phyloP scores from a whole-genome alignment of 148 eudicot genomes.

The Agrostemma githago region DNA sequence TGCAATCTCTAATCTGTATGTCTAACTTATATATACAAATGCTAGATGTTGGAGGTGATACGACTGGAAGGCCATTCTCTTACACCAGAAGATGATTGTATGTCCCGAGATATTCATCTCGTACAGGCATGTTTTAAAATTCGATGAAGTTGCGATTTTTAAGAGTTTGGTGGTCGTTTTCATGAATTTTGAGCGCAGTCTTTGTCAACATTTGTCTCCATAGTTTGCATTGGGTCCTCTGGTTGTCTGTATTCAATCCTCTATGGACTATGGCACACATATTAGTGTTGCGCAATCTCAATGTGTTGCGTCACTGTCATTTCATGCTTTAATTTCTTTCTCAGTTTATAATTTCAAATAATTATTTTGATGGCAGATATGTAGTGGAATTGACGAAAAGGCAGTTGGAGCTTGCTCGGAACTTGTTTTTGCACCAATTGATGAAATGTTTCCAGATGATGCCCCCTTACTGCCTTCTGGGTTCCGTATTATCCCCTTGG shows the following conservation, averaged over 20 bases:
- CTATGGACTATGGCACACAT: too few relatives aligned
- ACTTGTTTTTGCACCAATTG: slow-evolving; percentile 11
- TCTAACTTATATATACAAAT: slow-evolving; percentile 13
- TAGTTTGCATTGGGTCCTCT: too few relatives aligned
- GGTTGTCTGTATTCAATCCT: too few relatives aligned
- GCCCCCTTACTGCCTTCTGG: slow-evolving; percentile 12
- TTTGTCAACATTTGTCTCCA: too few relatives aligned
- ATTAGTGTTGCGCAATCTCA: too few relatives aligned
- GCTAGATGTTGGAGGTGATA: slow-evolving; percentile 79
- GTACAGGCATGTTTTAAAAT: slow-evolving; percentile 50
- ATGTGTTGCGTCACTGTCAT: too few relatives aligned
- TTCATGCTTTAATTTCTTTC: too few relatives aligned
- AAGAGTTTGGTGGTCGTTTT: too few relatives aligned
- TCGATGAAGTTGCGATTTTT: background rate
- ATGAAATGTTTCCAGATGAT: slow-evolving; percentile 6
- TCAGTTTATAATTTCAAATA: too few relatives aligned
- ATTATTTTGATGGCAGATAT: background rate
- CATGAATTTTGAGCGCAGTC: too few relatives aligned
- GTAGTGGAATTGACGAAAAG: slow-evolving; percentile 12
- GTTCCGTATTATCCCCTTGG: slow-evolving; percentile 7
- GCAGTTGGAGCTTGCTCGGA: slow-evolving; percentile 9
- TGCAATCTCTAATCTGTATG: background rate
- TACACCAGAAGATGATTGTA: slow-evolving; percentile 67
- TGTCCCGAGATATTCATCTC: slow-evolving; percentile 74
- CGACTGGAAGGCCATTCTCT: slow-evolving; percentile 84